phyloP scores from a whole-genome alignment of 2,329 filamentous ascomycete species.

The Cladophialophora psammophila region DNA sequence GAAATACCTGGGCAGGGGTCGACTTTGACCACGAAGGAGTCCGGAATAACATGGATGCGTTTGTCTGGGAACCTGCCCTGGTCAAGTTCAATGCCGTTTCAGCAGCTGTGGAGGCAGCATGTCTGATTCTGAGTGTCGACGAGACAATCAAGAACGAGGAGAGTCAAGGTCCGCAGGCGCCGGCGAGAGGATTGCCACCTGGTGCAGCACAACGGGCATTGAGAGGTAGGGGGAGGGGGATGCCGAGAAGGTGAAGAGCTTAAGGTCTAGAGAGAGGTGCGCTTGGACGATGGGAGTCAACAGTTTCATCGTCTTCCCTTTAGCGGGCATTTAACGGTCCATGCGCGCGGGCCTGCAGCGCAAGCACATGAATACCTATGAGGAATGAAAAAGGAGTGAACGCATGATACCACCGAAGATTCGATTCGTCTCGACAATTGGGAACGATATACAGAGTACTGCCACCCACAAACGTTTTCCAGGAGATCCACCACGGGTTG shows the following conservation, averaged over 20 bases:
- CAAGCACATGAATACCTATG: not conserved
- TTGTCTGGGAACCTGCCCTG: slow-evolving; percentile 96
- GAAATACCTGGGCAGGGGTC: slow-evolving; percentile 91
- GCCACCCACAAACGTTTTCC: not conserved
- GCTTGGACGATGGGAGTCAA: not conserved
- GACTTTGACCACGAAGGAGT: slow-evolving; percentile 94
- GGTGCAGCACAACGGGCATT: slow-evolving; percentile 89
- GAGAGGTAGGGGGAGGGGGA: slow-evolving; percentile 81
- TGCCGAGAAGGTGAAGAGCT: slow-evolving; percentile 76
- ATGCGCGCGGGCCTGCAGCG: not conserved
- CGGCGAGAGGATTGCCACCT: slow-evolving; percentile 74
- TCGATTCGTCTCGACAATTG: not conserved
- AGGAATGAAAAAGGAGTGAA: not conserved
- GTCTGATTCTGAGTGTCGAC: slow-evolving; percentile 93
- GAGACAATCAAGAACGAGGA: slow-evolving; percentile 99
- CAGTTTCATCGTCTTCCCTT: not conserved
- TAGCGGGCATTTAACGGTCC: slow-evolving; percentile 7
- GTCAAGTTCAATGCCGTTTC: slow-evolving; percentile 98
- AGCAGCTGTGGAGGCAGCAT: slow-evolving; percentile 92
- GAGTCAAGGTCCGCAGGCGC: slow-evolving; percentile 82
- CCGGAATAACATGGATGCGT: slow-evolving; percentile 90
- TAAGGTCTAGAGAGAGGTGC: not conserved
- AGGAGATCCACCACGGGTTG: not conserved
- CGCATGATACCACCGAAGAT: not conserved
- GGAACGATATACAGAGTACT: not conserved